These are phyloP conservation scores for Oidiodendron maius DNA, from an alignment of 495 filamentous ascomycete genomes.

Conservation along the genomic window DNA sequence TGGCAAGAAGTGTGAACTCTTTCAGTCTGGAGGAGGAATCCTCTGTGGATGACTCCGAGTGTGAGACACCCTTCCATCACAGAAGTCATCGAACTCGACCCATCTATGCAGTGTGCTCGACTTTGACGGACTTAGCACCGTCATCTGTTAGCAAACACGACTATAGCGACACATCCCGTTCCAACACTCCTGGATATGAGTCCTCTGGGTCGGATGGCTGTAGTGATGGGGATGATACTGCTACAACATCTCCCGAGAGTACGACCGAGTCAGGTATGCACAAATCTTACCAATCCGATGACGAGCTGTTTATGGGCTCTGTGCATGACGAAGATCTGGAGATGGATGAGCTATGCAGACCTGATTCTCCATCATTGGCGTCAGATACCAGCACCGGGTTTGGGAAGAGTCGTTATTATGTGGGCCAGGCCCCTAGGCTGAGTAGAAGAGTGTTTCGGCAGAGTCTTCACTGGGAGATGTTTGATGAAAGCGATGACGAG, in stretches of 20 bases:
- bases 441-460: slow-evolving; percentile 13
- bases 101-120: not conserved
- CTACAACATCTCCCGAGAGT: not conserved
- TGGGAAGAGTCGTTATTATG: not conserved
- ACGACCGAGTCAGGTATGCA: not conserved
- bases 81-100: not conserved
- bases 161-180: not conserved
- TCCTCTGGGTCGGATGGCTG: not conserved
- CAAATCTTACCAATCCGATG: not conserved
- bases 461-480: slow-evolving; percentile 13
- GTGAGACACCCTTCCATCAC: slow-evolving; percentile 9
- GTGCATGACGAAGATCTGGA: not conserved
- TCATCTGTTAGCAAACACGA: not conserved
- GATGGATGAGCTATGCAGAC: not conserved
- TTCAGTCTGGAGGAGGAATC: not conserved
- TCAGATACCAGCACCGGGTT: not conserved
- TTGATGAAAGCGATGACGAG: slow-evolving; percentile 24
- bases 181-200: not conserved
- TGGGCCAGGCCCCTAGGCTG: slow-evolving; percentile 16
- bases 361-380: not conserved
- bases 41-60: not conserved
- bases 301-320: not conserved
- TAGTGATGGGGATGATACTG: not conserved
- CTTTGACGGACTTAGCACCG: not conserved
- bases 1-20: not conserved